Evolutionary conservation across 176 grass and related monocot species (phyloP).

Genomic region (Avena sativa): DNA sequence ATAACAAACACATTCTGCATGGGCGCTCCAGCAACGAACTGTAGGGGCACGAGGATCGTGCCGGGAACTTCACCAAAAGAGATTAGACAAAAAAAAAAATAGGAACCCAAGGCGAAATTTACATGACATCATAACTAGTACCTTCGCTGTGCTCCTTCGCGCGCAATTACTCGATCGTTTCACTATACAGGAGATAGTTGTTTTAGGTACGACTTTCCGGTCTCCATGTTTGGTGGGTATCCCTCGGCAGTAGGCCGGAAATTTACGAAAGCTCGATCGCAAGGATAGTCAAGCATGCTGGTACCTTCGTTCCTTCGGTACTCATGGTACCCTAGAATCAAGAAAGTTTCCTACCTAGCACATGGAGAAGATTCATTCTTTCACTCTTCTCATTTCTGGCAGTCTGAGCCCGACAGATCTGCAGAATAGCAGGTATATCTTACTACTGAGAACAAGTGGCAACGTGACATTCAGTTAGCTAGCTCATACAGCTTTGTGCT

Average conservation of each 20-base stretch:
- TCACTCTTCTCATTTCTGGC: not conserved
- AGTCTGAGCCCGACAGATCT: not conserved
- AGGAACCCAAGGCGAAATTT: constrained; percentile 5
- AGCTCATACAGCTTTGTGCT: not conserved
- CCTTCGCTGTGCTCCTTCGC: not conserved
- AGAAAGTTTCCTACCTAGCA: constrained; percentile 12
- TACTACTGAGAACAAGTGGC: not conserved
- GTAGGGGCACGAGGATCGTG: not conserved
- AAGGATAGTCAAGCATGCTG: not conserved
- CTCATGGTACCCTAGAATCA: no score
- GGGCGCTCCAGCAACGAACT: not conserved
- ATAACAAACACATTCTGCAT: no score
- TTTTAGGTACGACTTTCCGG: not conserved
- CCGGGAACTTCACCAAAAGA: not conserved
- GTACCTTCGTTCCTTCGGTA: no score
- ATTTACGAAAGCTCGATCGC: not conserved
- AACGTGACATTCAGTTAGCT: constrained; percentile 3
- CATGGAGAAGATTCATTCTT: not conserved
- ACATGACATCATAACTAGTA: not conserved
- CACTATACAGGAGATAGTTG: no score
- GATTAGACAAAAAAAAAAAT: not conserved
- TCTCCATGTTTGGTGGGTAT: not conserved
- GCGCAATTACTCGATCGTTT: not conserved
- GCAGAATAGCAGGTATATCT: not conserved
- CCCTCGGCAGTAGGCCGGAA: constrained; percentile 26